Evolutionary conservation across 2,329 filamentous ascomycete genomes (phyloP), one percentile per base, ranked within the genome.

Genomic region (Pestalotiopsis sp.): DNA sequence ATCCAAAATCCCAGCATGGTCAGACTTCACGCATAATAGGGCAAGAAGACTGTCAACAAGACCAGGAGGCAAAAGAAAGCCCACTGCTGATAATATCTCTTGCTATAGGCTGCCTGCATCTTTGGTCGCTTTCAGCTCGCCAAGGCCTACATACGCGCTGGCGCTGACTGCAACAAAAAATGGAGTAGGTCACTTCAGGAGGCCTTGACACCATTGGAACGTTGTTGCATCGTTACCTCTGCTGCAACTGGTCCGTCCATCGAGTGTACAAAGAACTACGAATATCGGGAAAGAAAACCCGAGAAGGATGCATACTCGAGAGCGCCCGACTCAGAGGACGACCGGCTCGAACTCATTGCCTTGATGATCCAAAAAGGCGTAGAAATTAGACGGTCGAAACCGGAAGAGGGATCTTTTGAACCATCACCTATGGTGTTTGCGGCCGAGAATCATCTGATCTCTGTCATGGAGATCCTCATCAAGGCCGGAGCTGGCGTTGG

Each of bases 311-410:
- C 45, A 12, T 62, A 39, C 38, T 49, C 23, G 11, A 64, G 61
- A 6, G 36, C 39, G 3, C 14, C 39, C 23, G 39, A 17, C n/a
- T 49, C 61, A 25, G 61, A 64, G 2, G 14, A n/a, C 12, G 61
- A 64, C 38, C 36, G 61, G n/a, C 12, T 14, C 25, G 14, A 49
- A 12, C 20, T 64, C n/a, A 20, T 64, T n/a, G 4, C 38, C 38
- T 39, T 64, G n/a, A 38, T 64, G 41, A 49, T 64, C 11, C 23
- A 52, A 23, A 64, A 64, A 31, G 61, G 61, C 27, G 61, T n/a
- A 17, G 25, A 13, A 27, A 20, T 64, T 14, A 17, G 36, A 23
- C 9, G 36, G 11, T 11, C n/a, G 17, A 62, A 39, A 13, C 59
- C 27, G 38, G 27, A 27, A 59, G 23, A 59, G 7, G 57, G 13